phyloP scores from a whole-genome alignment of 2,329 filamentous ascomycete species.

The Arthroderma sp. region DNA sequence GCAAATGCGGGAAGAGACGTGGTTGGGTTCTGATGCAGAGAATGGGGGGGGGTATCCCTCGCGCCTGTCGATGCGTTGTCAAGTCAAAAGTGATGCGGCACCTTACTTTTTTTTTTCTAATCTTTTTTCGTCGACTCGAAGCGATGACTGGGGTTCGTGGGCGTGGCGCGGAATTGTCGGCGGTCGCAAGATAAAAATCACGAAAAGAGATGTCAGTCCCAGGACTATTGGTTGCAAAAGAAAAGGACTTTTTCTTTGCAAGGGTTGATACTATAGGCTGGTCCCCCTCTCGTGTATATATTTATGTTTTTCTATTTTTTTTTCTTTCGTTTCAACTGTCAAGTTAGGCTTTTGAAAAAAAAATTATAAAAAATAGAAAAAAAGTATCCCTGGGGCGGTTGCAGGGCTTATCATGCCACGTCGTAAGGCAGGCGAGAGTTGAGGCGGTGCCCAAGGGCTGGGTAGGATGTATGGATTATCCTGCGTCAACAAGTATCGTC shows the following conservation, averaged over 20 bases:
- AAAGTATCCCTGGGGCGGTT: not conserved
- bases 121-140: not conserved
- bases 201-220: no score
- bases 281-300: no score
- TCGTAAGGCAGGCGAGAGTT: slow-evolving; percentile 9
- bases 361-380: not conserved
- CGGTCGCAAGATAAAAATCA: not conserved
- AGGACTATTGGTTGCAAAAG: not conserved
- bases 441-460: slow-evolving; percentile 9
- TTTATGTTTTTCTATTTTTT: no score
- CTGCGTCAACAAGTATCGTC: not conserved
- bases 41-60: slow-evolving; percentile 4
- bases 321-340: not conserved
- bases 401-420: slow-evolving; percentile 4
- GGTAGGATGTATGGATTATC: not conserved
- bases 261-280: no score
- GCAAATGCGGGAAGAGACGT: slow-evolving; percentile 4
- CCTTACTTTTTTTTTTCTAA: slow-evolving; percentile 4
- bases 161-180: slow-evolving; percentile 2
- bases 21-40: slow-evolving; percentile 12
- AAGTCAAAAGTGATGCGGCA: slow-evolving; percentile 4
- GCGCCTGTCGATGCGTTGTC: slow-evolving; percentile 11
- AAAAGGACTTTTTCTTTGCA: no score
- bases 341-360: not conserved
- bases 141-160: not conserved